phyloP scores from a whole-genome alignment of 1,284 basidiomycete species.

The Coniferiporia sulphurascens region DNA sequence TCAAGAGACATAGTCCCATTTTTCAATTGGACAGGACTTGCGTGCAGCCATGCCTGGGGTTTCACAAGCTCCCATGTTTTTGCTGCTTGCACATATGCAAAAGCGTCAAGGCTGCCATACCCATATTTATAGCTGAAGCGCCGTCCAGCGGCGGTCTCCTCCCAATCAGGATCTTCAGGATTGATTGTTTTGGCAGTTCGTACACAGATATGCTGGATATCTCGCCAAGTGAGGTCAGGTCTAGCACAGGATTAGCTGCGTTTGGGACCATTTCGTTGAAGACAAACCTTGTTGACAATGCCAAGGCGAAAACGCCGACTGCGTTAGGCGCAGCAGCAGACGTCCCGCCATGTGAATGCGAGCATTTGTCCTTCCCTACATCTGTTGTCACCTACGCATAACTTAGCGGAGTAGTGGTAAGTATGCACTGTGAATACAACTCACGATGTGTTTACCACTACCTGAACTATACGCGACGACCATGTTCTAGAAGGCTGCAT shows the following conservation, averaged over 20 bases:
- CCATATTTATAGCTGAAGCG: constrained; percentile 97
- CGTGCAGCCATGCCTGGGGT: constrained; percentile 88
- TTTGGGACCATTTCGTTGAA: constrained; percentile 3
- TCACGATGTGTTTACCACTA: constrained; percentile 86
- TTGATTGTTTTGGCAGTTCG: constrained; percentile 79
- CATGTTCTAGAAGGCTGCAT: constrained; percentile 54
- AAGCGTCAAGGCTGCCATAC: constrained; percentile 87
- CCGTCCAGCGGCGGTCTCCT: constrained; percentile 73
- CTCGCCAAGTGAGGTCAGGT: constrained; percentile 95
- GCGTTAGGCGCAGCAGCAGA: constrained; percentile 97
- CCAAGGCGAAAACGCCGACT: constrained; percentile 86
- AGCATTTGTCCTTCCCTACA: constrained; percentile 81
- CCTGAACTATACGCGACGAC: constrained; percentile 96
- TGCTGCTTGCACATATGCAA: constrained; percentile 77
- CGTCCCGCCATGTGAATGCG: constrained; percentile 88
- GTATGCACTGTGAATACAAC: constrained; percentile 29
- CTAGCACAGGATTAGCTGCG: constrained; percentile 33
- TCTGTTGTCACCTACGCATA: constrained; percentile 85
- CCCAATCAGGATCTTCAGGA: constrained; percentile 92
- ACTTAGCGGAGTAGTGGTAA: constrained; percentile 20
- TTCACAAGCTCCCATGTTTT: constrained; percentile 85
- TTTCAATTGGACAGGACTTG: constrained; percentile 64
- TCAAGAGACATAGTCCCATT: constrained; percentile 56
- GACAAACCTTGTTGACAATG: constrained; percentile 74
- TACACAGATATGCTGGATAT: constrained; percentile 90